phyloP scores from a whole-genome alignment of 805 yeast genomes.

The Brettanomyces anomalus region DNA sequence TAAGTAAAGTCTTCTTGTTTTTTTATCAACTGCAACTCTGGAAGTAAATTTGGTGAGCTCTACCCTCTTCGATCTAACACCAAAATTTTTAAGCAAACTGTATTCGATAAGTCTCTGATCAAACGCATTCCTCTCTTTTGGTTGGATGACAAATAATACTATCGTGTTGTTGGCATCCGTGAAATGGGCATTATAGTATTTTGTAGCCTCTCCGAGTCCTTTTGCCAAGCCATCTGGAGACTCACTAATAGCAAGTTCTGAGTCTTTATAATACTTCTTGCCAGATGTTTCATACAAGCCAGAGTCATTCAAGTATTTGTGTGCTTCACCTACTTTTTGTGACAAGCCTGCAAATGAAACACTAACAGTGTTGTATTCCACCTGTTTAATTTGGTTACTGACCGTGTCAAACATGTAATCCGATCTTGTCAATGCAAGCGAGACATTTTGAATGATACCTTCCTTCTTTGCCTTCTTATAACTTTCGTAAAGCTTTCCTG shows the following conservation, averaged over 20 bases:
- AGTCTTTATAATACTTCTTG: constrained; percentile 34
- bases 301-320: constrained; percentile 49
- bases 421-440: constrained; percentile 80
- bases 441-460: constrained; percentile 53
- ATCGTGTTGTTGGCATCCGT: constrained; percentile 32
- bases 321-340: constrained; percentile 68
- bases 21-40: constrained; percentile 32
- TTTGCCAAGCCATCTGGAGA: constrained; percentile 52
- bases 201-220: constrained; percentile 62
- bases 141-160: constrained; percentile 74
- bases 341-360: constrained; percentile 93
- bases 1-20: constrained; percentile 42
- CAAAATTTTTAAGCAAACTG: constrained; percentile 45
- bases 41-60: constrained; percentile 51
- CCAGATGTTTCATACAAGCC: constrained; percentile 45
- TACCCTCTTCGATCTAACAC: constrained; percentile 55
- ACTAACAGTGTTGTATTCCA: constrained; percentile 92
- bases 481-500: constrained; percentile 65
- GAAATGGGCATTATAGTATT: constrained; percentile 35
- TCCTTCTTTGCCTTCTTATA: constrained; percentile 39
- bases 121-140: constrained; percentile 77
- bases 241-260: constrained; percentile 53
- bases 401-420: constrained; percentile 68
- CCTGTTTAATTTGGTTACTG: constrained; percentile 68
- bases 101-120: constrained; percentile 87